Base-by-base conservation (phyloP, 768 basidiomycete genomes). In the Cyclocybe cylindracea region DNA sequence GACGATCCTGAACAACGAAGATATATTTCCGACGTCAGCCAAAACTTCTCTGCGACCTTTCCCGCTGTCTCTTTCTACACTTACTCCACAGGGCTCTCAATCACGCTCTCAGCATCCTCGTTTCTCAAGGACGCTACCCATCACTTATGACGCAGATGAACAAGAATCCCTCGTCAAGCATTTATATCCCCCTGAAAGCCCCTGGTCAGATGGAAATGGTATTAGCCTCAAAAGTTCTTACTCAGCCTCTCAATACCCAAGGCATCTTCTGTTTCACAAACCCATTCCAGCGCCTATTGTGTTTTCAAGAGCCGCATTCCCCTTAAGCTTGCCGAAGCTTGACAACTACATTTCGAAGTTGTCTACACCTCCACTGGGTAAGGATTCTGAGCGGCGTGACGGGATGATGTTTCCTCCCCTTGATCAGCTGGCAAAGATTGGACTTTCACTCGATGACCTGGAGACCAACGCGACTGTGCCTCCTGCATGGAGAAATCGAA, bases 361-460 rank as follows among this genome's bases (percentile, higher is more conserved):
- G 5, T 70, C 74, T 1, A 60, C 70, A 10, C 78, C 83, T 0
- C 47, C 62, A 5, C 82, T 87, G 50, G 58, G 57, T 11, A 63
- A 64, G 48, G 54, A 48, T 2, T 59, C 53, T 19, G 59, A 63
- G 39, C 42, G 48, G 2, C 49, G 42, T 35, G 46, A 52, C 7
- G 57, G 64, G 34, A 46, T 38, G 10, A 84, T 84, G 78, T 89
- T 89, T 57, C 76, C 78, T 46, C 87, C 87, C 5, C 73, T 89
- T 76, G 79, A 86, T 39, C 71, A 68, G 24, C 68, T 89, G 34
- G 73, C 70, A 5, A 73, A 72, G 24, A 65, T 76, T 1, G 78
- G 77, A 7, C 72, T 66, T 54, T 76, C 78, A 3, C 62, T 89
- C 10, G 82, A 82, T 16, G 84, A 86, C 54, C 62, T 89, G 49